Conservation (phyloP, 2,329 filamentous ascomycete genomes). For the Aspergillus sergii region DNA sequence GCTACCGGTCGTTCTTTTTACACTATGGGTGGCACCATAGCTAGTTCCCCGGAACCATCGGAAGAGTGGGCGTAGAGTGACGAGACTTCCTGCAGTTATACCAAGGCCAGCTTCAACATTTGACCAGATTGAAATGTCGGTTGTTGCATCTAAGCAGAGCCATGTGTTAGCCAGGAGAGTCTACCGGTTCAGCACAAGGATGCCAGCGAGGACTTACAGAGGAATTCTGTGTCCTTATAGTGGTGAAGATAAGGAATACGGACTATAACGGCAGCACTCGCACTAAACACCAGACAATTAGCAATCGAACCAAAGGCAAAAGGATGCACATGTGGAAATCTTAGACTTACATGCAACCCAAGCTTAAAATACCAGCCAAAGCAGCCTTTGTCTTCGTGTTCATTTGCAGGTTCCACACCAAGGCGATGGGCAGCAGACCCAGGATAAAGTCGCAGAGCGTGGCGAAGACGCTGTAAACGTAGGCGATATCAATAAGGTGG, state of each 20-base stretch:
- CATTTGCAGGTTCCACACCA: conserved; percentile 61
- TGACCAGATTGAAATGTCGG: conserved; percentile 45
- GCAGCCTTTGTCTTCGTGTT: conserved; percentile 54
- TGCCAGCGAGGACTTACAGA: conserved; percentile 31
- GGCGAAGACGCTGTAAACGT: conserved; percentile 54
- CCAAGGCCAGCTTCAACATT: conserved; percentile 43
- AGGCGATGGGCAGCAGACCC: conserved; percentile 56
- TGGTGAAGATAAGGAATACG: conserved; percentile 39
- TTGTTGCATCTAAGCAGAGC: conserved; percentile 31
- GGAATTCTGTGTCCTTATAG: conserved; percentile 35
- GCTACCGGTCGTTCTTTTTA: conserved; percentile 29
- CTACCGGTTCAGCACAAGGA: not conserved
- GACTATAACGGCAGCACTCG: conserved; percentile 40
- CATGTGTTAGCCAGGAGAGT: not conserved
- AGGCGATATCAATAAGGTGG: conserved; percentile 44
- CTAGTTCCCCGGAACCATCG: conserved; percentile 39
- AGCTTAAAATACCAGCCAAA: conserved; percentile 55
- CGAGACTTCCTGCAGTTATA: conserved; percentile 51
- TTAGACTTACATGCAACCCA: conserved; percentile 55
- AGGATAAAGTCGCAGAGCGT: conserved; percentile 55
- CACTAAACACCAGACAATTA: conserved; percentile 27
- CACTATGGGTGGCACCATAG: conserved; percentile 26
- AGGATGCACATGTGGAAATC: conserved; percentile 7
- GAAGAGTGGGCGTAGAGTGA: conserved; percentile 53
- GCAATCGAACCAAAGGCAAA: conserved; percentile 18